Evolutionary conservation across 805 yeast species (phyloP).

Genomic region (Jamesozyma rosinii): DNA sequence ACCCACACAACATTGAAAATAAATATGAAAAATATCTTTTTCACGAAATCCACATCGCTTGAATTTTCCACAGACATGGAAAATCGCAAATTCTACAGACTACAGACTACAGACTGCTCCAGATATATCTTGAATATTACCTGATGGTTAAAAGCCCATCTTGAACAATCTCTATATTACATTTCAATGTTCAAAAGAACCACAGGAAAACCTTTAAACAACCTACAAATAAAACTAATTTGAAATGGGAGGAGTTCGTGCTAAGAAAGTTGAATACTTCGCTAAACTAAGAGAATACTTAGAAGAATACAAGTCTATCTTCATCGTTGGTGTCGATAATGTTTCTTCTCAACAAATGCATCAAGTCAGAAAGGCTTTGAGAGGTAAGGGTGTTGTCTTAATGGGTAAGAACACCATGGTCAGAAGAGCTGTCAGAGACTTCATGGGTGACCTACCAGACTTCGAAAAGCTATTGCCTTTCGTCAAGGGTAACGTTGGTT

Average conservation of each 20-base stretch:
- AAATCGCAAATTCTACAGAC: no score
- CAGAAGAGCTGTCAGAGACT: conserved; percentile 98
- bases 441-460: conserved; percentile 89
- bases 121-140: no score
- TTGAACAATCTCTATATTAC: no score
- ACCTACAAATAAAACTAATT: conserved; percentile 57
- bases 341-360: conserved; percentile 99
- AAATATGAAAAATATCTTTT: no score
- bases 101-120: no score
- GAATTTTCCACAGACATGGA: no score
- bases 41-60: no score
- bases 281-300: conserved; percentile 87
- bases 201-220: conserved; percentile 59
- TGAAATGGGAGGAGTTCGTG: conserved; percentile 99
- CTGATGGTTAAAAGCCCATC: no score
- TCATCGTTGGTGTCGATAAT: conserved; percentile 99
- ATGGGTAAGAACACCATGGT: conserved; percentile 99
- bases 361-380: conserved; percentile 94
- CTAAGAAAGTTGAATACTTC: conserved; percentile 93
- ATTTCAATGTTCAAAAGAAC: no score
- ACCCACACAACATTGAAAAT: no score
- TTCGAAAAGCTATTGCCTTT: conserved; percentile 89
- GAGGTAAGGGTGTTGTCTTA: conserved; percentile 89
- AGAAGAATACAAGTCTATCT: conserved; percentile 95
- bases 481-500: conserved; percentile 98